These are phyloP conservation scores for Neovahlkampfia damariscottae DNA, from an alignment of 78 protist genomes.

Conservation along the genomic window DNA sequence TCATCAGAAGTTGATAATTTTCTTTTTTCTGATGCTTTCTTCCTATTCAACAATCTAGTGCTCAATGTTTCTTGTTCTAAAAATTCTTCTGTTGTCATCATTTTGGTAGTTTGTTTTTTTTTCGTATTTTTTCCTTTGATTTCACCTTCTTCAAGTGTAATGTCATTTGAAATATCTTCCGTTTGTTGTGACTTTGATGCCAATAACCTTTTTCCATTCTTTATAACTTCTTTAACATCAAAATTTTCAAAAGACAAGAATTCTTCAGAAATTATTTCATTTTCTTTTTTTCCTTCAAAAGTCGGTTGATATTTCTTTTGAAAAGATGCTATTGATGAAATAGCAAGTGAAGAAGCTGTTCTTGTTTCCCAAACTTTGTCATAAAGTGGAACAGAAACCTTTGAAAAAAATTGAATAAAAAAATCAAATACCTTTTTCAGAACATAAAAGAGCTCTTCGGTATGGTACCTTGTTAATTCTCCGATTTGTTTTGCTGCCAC, in stretches of 20 bases:
- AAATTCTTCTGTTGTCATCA: not conserved
- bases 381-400: not conserved
- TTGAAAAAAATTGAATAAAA: not conserved
- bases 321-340: not conserved
- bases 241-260: conserved; percentile 31
- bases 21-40: no score
- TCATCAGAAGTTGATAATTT: no score
- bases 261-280: not conserved
- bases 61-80: not conserved
- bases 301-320: not conserved
- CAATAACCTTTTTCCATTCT: conserved; percentile 28
- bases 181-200: conserved; percentile 9
- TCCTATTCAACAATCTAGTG: no score
- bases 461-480: conserved; percentile 3
- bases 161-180: conserved; percentile 20
- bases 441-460: conserved; percentile 19
- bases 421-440: conserved; percentile 1
- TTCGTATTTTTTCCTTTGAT: conserved; percentile 8
- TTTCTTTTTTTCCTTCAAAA: not conserved
- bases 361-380: not conserved
- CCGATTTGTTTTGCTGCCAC: conserved; percentile 45
- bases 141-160: conserved; percentile 9
- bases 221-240: conserved; percentile 39
- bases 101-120: conserved; percentile 7
- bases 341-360: not conserved